Conservation (phyloP, 179 eudicot genomes). For the Silene coronaria region DNA sequence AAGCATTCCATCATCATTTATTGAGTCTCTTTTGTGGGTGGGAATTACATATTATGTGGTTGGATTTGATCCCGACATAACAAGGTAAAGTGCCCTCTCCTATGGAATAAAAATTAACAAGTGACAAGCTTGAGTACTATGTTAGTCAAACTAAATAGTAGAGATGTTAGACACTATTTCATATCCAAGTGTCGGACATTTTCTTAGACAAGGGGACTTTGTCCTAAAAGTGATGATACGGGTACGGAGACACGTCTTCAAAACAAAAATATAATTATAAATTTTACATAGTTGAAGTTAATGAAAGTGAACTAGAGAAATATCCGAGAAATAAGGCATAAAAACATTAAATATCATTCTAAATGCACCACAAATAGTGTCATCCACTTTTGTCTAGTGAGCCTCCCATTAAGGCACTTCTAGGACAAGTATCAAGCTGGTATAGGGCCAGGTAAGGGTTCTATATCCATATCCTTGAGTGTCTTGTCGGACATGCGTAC, state of each 20-base stretch:
- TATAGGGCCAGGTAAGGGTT: not conserved
- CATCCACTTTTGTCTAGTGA: not conserved
- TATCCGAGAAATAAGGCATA: not conserved
- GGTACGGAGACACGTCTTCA: not conserved
- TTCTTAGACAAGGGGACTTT: not conserved
- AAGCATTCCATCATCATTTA: conserved; percentile 62
- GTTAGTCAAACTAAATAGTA: not conserved
- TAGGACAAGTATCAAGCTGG: too few species aligned
- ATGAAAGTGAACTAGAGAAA: not conserved
- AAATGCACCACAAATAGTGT: not conserved
- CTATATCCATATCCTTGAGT: not conserved
- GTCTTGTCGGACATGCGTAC: not conserved
- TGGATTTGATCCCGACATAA: conserved; percentile 68
- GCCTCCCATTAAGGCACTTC: too few species aligned
- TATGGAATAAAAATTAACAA: not conserved
- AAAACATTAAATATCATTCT: not conserved
- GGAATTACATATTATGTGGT: conserved; percentile 61
- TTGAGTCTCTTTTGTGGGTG: conserved; percentile 67
- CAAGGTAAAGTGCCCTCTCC: conserved; percentile 36
- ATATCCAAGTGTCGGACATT: not conserved
- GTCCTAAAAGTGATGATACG: not conserved
- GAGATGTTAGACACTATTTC: not conserved
- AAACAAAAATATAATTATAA: too few species aligned
- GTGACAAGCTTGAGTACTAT: conserved; percentile 1
- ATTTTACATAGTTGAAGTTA: too few species aligned